phyloP scores from a whole-genome alignment of 2,329 filamentous ascomycete genomes.

The Parafenestella ontariensis region DNA sequence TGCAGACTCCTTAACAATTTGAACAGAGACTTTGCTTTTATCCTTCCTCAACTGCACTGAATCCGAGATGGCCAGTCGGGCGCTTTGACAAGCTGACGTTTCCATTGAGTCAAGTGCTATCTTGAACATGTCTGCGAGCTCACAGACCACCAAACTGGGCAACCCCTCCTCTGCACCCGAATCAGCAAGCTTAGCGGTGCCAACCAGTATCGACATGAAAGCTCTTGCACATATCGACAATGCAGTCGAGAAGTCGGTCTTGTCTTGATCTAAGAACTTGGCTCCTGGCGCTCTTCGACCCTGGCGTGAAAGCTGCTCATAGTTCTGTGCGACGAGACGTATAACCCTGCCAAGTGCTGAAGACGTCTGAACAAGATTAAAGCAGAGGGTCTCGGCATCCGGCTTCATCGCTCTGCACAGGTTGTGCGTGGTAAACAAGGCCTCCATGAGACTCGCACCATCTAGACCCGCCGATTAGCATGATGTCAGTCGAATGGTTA shows the following conservation, averaged over 20 bases:
- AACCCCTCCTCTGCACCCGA: slow-evolving; percentile 18
- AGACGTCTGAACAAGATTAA: slow-evolving; percentile 29
- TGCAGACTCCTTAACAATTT: slow-evolving; percentile 27
- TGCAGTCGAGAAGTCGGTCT: slow-evolving; percentile 32
- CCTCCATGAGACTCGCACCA: slow-evolving; percentile 29
- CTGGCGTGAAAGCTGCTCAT: slow-evolving; percentile 25
- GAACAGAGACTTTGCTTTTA: slow-evolving; percentile 8
- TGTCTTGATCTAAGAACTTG: slow-evolving; percentile 28
- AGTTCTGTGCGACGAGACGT: slow-evolving; percentile 22
- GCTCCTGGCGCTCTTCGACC: slow-evolving; percentile 9
- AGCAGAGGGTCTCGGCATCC: slow-evolving; percentile 31
- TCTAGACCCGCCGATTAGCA: slow-evolving; percentile 12
- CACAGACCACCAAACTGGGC: slow-evolving; percentile 36
- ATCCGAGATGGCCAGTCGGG: slow-evolving; percentile 4
- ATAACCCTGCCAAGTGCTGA: slow-evolving; percentile 36
- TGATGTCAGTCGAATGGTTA: too few species aligned
- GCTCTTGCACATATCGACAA: slow-evolving; percentile 40
- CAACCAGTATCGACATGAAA: slow-evolving; percentile 43
- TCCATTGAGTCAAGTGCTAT: slow-evolving; percentile 42
- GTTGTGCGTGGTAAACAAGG: slow-evolving; percentile 39
- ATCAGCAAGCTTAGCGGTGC: slow-evolving; percentile 30
- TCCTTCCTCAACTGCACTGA: slow-evolving; percentile 9
- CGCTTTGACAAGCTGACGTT: slow-evolving; percentile 30
- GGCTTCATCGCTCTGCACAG: slow-evolving; percentile 26
- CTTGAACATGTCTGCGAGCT: slow-evolving; percentile 49